A percentile compares a stretch with the other conserved stretches of the same genome.
Conservation (phyloP, 2,329 filamentous ascomycete species). For the Trichoderma brevicompactum region DNA sequence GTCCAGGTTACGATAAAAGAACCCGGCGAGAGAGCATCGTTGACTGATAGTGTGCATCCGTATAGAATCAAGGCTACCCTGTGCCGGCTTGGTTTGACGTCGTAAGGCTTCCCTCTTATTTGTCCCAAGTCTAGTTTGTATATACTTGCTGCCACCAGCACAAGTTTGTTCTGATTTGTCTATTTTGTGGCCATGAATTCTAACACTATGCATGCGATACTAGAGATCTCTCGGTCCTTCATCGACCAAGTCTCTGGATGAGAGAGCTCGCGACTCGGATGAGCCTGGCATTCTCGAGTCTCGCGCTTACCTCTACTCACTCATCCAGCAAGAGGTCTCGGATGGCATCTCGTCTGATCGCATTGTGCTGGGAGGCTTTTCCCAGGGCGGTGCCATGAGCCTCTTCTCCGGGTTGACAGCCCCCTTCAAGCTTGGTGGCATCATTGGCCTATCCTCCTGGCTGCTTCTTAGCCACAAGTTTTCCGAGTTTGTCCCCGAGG, state of each 20-base stretch:
- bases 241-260: neutral
- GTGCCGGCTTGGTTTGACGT: conserved; percentile 94
- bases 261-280: conserved; percentile 55
- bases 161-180: neutral
- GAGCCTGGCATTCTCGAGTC: conserved; percentile 74
- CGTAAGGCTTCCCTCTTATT: conserved; percentile 47
- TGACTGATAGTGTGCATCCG: neutral
- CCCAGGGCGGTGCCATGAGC: conserved; percentile 85
- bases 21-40: neutral
- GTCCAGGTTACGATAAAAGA: conserved; percentile 26
- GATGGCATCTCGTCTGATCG: conserved; percentile 76
- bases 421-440: conserved; percentile 76
- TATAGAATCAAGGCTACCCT: conserved; percentile 70
- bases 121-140: neutral
- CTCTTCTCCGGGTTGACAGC: conserved; percentile 79
- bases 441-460: conserved; percentile 85
- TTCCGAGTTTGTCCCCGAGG: conserved; percentile 44
- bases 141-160: too few relatives aligned
- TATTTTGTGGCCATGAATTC: neutral
- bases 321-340: conserved; percentile 80
- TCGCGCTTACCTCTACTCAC: conserved; percentile 73
- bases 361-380: conserved; percentile 85
- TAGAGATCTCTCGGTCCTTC: conserved; percentile 44
- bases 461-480: conserved; percentile 65
- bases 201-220: neutral